phyloP scores from a whole-genome alignment of 108 stramenopile genomes.

The Fragilariopsis cylindrus region DNA sequence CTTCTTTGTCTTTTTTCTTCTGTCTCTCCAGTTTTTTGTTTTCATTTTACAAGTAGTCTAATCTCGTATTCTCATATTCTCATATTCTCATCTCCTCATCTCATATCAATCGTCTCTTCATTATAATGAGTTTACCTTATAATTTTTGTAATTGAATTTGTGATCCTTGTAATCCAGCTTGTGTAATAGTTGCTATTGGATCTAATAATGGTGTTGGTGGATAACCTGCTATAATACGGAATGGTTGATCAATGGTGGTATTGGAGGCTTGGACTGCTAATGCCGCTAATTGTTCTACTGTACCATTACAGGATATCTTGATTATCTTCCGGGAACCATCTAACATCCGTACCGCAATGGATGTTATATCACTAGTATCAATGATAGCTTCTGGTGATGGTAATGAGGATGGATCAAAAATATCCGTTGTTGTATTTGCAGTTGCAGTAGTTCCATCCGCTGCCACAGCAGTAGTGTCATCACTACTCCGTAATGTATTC shows the following conservation, averaged over 20 bases:
- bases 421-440: background rate
- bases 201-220: slow-evolving; percentile 69
- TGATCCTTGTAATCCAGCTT: slow-evolving; percentile 74
- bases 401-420: slow-evolving; percentile 45
- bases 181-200: slow-evolving; percentile 55
- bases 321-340: slow-evolving; percentile 71
- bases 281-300: slow-evolving; percentile 55
- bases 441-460: slow-evolving; percentile 22
- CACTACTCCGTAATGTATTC: slow-evolving; percentile 16
- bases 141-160: slow-evolving; percentile 66
- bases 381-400: slow-evolving; percentile 19
- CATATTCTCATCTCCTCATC: too few relatives aligned
- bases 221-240: slow-evolving; percentile 72
- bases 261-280: slow-evolving; percentile 26
- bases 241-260: slow-evolving; percentile 8
- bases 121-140: slow-evolving; percentile 1
- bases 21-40: too few relatives aligned
- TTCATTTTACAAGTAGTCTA: too few relatives aligned
- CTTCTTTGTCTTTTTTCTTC: too few relatives aligned
- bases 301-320: slow-evolving; percentile 44
- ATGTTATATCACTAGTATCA: slow-evolving; percentile 49
- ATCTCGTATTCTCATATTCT: too few relatives aligned
- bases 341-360: slow-evolving; percentile 69
- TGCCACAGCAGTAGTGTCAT: slow-evolving; percentile 17
- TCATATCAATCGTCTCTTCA: too few relatives aligned